A percentile compares a stretch with the other conserved stretches of the same genome.
These are phyloP conservation scores for Phialemonium atrogriseum DNA, from an alignment of 2,329 filamentous ascomycete species.

Conservation along the genomic window DNA sequence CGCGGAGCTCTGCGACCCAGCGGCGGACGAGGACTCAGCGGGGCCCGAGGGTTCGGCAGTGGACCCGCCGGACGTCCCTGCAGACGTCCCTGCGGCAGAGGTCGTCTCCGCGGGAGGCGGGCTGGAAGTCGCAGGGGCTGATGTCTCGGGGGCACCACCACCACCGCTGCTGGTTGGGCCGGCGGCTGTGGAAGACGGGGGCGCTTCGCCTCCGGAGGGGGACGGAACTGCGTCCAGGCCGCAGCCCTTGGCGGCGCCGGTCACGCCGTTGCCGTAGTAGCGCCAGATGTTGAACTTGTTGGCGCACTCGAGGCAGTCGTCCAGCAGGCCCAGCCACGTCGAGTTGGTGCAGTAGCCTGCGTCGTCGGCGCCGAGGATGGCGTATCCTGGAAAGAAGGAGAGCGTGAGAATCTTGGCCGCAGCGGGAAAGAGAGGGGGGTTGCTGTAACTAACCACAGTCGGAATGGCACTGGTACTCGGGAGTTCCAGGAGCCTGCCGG, in stretches of 20 bases:
- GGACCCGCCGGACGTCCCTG: too few species aligned
- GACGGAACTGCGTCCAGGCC: constrained; percentile 12
- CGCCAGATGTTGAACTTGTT: constrained; percentile 35
- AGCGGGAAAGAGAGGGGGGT: neutral
- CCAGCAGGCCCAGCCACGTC: constrained; percentile 30
- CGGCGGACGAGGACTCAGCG: neutral
- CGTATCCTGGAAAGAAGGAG: constrained; percentile 13
- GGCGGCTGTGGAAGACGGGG: constrained; percentile 1
- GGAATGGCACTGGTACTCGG: constrained; percentile 38
- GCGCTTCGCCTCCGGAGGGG: constrained; percentile 2
- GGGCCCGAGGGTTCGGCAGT: neutral
- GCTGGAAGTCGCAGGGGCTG: neutral
- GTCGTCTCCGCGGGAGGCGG: neutral
- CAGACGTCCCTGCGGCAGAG: neutral
- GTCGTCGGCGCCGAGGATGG: constrained; percentile 26
- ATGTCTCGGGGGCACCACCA: neutral
- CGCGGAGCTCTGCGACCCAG: neutral
- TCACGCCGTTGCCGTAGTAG: constrained; percentile 29
- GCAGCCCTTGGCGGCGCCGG: constrained; percentile 22
- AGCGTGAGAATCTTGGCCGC: too few species aligned
- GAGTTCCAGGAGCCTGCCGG: constrained; percentile 35
- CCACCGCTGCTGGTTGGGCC: neutral
- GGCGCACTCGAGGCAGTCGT: constrained; percentile 34
- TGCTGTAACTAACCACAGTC: constrained; percentile 34
- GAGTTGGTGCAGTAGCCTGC: constrained; percentile 27